Evolutionary conservation across 148 eudicot species (phyloP).

Genomic region (Spergularia marina): DNA sequence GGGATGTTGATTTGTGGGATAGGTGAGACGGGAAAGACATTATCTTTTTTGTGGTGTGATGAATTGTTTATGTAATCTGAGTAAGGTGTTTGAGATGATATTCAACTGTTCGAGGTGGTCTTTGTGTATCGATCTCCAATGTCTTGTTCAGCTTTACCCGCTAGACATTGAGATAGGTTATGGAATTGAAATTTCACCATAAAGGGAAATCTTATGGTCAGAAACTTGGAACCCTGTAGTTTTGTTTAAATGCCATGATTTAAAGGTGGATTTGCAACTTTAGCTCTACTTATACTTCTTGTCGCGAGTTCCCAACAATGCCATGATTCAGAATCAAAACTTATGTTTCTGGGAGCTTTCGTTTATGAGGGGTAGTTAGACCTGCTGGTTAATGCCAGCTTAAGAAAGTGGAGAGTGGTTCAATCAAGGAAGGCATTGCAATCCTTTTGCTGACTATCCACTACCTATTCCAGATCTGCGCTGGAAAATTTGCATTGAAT

Average conservation of each 20-base stretch:
- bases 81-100: neutral
- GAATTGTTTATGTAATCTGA: neutral
- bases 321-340: too few species aligned
- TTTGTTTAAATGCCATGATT: neutral
- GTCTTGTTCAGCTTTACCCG: neutral
- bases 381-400: too few species aligned
- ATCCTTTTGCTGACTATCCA: neutral
- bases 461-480: neutral
- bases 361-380: neutral
- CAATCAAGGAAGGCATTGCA: too few species aligned
- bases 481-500: neutral
- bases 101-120: neutral
- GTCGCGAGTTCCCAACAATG: neutral
- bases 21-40: too few species aligned
- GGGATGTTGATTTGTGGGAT: too few species aligned
- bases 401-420: too few species aligned
- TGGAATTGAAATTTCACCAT: too few species aligned
- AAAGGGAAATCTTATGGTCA: too few species aligned
- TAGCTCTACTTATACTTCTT: too few species aligned
- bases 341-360: neutral
- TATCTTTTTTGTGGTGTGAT: neutral
- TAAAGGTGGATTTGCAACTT: neutral
- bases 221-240: too few species aligned
- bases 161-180: too few species aligned
- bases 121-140: neutral